A percentile compares a stretch with the other conserved stretches of the same genome.
Conservation (phyloP, 2,329 filamentous ascomycete genomes). For the Cladosporium velox region DNA sequence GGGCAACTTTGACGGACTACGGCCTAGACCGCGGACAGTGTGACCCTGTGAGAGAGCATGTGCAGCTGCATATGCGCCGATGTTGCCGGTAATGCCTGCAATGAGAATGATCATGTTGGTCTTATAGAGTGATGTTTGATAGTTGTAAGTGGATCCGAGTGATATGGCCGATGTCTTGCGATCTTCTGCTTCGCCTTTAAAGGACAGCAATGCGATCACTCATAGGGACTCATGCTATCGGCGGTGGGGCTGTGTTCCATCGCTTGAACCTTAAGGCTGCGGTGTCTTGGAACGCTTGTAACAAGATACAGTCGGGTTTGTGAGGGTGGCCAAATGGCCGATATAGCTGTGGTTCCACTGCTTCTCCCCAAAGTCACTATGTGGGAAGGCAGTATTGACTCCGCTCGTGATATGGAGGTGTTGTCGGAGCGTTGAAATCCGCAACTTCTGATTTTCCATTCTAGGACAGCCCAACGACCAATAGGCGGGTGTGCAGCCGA, state of each 20-base stretch:
- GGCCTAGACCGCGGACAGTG: conserved; percentile 37
- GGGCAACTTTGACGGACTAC: conserved; percentile 54
- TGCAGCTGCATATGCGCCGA: conserved; percentile 22
- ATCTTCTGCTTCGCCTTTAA: background rate
- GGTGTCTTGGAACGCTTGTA: background rate
- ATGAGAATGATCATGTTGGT: conserved; percentile 18
- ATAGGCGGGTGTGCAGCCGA: background rate
- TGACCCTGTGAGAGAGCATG: conserved; percentile 43
- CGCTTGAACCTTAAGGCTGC: background rate
- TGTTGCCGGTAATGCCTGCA: conserved; percentile 21
- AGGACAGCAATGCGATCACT: background rate
- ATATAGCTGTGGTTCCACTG: background rate
- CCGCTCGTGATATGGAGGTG: no score
- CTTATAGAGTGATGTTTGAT: no score
- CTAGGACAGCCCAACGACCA: background rate
- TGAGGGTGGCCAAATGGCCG: background rate
- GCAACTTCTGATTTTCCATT: background rate
- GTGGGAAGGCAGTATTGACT: background rate
- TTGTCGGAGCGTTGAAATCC: background rate
- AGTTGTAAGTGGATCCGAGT: background rate
- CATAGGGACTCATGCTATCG: background rate
- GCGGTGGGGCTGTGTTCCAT: background rate
- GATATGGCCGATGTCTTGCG: background rate
- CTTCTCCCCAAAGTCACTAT: background rate
- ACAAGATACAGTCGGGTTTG: background rate